These are phyloP conservation scores for Schizosaccharomyces osmophilus DNA, from an alignment of 805 yeast species.

Conservation along the genomic window DNA sequence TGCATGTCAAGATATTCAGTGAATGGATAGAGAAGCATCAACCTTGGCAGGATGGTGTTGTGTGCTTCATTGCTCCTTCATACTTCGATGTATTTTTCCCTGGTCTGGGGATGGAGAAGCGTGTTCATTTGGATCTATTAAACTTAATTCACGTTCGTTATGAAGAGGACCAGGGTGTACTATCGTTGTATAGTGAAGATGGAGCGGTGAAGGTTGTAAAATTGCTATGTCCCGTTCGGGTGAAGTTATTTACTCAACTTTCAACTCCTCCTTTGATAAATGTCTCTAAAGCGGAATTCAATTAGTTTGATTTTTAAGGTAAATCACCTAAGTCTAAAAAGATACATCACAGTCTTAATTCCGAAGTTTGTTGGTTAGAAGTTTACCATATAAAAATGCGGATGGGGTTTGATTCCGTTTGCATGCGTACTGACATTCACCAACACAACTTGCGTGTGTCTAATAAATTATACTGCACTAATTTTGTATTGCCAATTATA, in stretches of 20 bases:
- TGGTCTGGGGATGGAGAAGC: slow-evolving; percentile 79
- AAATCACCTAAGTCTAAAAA: too few relatives aligned
- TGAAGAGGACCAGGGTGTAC: not conserved
- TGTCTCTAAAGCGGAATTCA: not conserved
- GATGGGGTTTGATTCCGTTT: too few relatives aligned
- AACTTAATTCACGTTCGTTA: slow-evolving; percentile 84
- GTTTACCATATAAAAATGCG: too few relatives aligned
- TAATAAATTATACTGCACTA: too few relatives aligned
- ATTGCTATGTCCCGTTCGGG: not conserved
- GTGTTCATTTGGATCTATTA: slow-evolving; percentile 92
- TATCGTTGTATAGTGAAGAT: not conserved
- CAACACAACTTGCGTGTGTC: too few relatives aligned
- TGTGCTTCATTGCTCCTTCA: slow-evolving; percentile 41
- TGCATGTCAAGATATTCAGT: not conserved
- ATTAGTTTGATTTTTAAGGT: too few relatives aligned
- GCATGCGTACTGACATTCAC: too few relatives aligned
- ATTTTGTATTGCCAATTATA: too few relatives aligned
- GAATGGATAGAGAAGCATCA: not conserved
- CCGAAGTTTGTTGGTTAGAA: too few relatives aligned
- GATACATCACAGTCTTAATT: too few relatives aligned
- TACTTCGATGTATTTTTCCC: slow-evolving; percentile 85
- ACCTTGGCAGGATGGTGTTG: not conserved
- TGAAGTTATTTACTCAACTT: not conserved
- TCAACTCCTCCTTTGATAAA: not conserved
- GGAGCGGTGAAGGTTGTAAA: not conserved